Base-by-base conservation (phyloP, 163 green algal species). In the Coccomyxa subellipsoidea region DNA sequence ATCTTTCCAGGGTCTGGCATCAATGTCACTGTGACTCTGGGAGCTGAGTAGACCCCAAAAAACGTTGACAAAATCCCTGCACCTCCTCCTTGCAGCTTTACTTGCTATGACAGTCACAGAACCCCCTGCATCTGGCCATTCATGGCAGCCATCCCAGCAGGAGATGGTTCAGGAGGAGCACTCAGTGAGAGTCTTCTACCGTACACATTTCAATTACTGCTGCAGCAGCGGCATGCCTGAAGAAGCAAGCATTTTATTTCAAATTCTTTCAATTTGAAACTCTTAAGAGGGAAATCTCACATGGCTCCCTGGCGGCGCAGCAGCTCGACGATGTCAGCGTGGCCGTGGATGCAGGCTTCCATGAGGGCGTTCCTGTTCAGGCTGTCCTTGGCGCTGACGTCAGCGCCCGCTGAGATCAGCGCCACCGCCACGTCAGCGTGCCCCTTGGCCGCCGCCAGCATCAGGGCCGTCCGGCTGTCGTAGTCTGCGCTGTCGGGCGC, bases 381-480 rank as follows among this genome's bases (percentile, higher is more conserved):
- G 66, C 69, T 77, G 80, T 92, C 84, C 69, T 70, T 37, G 35
- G 70, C 21, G 54, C 72, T 82, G 29, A 75, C 76, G 29, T 88
- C 66, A 35, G 83, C 83, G 0, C 82, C 81, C 23, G 85, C 81
- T 0, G 78, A 72, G 53, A 90, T 77, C 76, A 91, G 80, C 71
- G 82, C 9, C 8, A 81, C 25, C 32, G 83, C 80, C 23, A 88
- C 82, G 2, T 79, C 83, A 47, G 70, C 70, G 37, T 53, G 40
- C 2, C 90, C 90, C 36, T 87, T 89, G 12, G 53, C 81, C 0
- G 80, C 80, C 0, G 87, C 86, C 39, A 93, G 77, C 85, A 90
- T 88, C 54, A 93, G 83, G 7, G 83, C 87, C 0, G 84, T 93
- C 27, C 88, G 82, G 29, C 87, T 82, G 40, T 93, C 90, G 70